Base-by-base conservation (phyloP, 805 yeast genomes). In the Candida morakotiae region DNA sequence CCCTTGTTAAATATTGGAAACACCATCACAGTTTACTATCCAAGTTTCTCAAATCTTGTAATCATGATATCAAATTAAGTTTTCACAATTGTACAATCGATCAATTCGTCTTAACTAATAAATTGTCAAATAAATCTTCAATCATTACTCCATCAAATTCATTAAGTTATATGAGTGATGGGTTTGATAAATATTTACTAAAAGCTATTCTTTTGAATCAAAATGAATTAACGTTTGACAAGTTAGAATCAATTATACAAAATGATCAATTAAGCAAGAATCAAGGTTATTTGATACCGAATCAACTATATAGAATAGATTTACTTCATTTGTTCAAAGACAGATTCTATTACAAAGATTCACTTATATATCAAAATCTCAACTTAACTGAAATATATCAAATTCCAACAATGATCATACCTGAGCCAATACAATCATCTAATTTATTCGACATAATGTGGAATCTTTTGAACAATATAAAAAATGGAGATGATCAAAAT, bases 381-480 rank as follows among this genome's bases (percentile, higher is more conserved):
- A 31, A 35, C 15, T 13, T 48, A 9, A 28, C 30, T 4, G 37
- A 38, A 31, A 32, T 48, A 5, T 27, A 38, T 9, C 38, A 26
- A 17, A 44, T 45, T 6, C 59, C 60, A 17, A 49, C 62, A 3
- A 56, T 56, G 62, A 42, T 45, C 4, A 51, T 55, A 4, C 62
- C 62, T 2, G 52, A 48, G 27, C 5, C 16, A 13, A 35, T 37
- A n/a, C 29, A 36, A 21, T 20, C 22, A 16, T 30, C 22, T 9
- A 10, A 39, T 6, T 38, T 55, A 19, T 55, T 56, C 25, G 46
- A 54, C 32, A 42, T 43, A 19, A 29, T 48, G 22, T 56, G 60
- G 60, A 52, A 48, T 39, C 29, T 49, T 18, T 33, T 56, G 14
- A 5, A 27, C 2, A n/a, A n/a, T n/a, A n/a, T n/a, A n/a, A 17